These are phyloP conservation scores for Chaetoceros tenuissimus DNA, from an alignment of 108 stramenopile species.

Conservation along the genomic window DNA sequence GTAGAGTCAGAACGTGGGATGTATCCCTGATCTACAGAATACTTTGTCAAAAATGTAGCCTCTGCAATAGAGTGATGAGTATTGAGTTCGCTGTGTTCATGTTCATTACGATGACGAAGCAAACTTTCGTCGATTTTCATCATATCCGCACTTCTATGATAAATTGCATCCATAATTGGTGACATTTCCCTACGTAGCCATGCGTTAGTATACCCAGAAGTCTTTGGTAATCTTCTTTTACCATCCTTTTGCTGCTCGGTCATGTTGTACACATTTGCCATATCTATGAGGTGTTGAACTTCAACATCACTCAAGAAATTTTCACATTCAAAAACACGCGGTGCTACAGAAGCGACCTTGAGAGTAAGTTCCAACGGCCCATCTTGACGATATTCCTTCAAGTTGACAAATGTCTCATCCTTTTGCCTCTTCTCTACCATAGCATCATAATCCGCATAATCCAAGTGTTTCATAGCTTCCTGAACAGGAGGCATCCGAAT, in stretches of 20 bases:
- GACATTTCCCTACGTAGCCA: constrained; percentile 67
- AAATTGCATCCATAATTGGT: constrained; percentile 61
- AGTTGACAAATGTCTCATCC: not conserved
- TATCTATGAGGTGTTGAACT: constrained; percentile 49
- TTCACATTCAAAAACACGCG: constrained; percentile 62
- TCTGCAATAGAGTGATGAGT: constrained; percentile 78
- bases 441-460: constrained; percentile 1
- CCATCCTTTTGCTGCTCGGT: not conserved
- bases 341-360: constrained; percentile 46
- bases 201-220: constrained; percentile 40
- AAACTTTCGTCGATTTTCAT: constrained; percentile 57
- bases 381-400: constrained; percentile 2
- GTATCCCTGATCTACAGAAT: constrained; percentile 66
- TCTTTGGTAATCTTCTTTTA: constrained; percentile 4
- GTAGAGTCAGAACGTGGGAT: constrained; percentile 86
- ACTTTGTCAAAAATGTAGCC: constrained; percentile 81
- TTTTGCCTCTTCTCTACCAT: not conserved
- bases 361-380: constrained; percentile 13
- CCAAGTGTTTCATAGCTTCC: not conserved
- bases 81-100: constrained; percentile 11
- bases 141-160: constrained; percentile 68
- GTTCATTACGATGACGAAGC: constrained; percentile 32
- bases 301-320: constrained; percentile 61
- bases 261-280: constrained; percentile 22
- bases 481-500: constrained; percentile 1